These are phyloP conservation scores for Athelia psychrophila DNA, from an alignment of 1,284 basidiomycete species.

Conservation along the genomic window DNA sequence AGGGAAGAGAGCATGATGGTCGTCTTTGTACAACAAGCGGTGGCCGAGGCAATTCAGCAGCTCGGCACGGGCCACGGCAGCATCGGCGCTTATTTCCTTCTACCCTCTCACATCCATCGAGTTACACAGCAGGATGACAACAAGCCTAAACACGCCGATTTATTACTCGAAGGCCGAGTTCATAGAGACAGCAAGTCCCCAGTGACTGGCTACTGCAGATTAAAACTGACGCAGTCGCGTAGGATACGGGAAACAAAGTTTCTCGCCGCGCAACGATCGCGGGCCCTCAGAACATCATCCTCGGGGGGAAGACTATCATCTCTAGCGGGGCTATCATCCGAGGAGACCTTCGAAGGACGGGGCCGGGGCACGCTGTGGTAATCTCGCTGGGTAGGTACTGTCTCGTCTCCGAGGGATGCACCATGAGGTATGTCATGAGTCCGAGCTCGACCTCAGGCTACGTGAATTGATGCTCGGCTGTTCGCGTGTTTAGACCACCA, in stretches of 20 bases:
- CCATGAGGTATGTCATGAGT: slow-evolving; percentile 65
- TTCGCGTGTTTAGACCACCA: slow-evolving; percentile 53
- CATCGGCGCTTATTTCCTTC: background rate
- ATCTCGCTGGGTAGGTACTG: slow-evolving; percentile 94
- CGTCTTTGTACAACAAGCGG: too few relatives aligned
- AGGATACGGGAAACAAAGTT: slow-evolving; percentile 91
- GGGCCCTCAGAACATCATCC: slow-evolving; percentile 95
- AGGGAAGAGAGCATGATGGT: background rate
- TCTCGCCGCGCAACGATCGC: slow-evolving; percentile 91
- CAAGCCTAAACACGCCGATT: slow-evolving; percentile 61
- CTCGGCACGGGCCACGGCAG: background rate
- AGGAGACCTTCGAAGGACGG: slow-evolving; percentile 83
- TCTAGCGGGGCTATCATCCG: slow-evolving; percentile 85
- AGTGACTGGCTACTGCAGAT: background rate
- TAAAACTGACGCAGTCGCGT: slow-evolving; percentile 1
- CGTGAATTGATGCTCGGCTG: background rate
- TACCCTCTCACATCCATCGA: background rate
- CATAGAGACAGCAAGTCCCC: slow-evolving; percentile 65
- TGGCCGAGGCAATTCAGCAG: too few relatives aligned
- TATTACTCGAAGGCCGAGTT: slow-evolving; percentile 76
- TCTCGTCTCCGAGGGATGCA: slow-evolving; percentile 83
- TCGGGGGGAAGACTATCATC: slow-evolving; percentile 97
- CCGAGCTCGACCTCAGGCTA: background rate
- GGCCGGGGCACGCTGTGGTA: slow-evolving; percentile 87
- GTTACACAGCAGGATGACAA: slow-evolving; percentile 3